A percentile compares a stretch with the other conserved stretches of the same genome.
phyloP scores from a whole-genome alignment of 129 eudicot species.

The Centaurea solstitialis region DNA sequence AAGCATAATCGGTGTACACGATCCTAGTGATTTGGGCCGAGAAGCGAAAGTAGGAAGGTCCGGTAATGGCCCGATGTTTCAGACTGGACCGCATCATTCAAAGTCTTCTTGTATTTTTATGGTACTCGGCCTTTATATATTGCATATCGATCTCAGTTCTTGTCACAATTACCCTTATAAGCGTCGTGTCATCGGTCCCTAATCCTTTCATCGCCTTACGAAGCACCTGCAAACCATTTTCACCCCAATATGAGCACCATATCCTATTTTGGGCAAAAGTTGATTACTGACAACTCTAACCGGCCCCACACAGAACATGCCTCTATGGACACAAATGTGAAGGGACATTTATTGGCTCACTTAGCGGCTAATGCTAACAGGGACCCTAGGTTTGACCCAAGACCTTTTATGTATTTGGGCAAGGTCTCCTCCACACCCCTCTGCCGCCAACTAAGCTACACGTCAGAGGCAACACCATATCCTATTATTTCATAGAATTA shows the following conservation, averaged over 20 bases:
- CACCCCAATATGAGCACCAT: not conserved
- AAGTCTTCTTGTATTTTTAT: slow-evolving; percentile 52
- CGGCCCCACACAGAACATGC: too few species aligned
- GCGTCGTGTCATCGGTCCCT: slow-evolving; percentile 57
- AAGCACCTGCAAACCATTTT: slow-evolving; percentile 42
- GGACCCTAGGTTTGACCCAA: too few species aligned
- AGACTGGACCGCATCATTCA: slow-evolving; percentile 54
- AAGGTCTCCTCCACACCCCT: too few species aligned
- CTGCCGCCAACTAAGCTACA: too few species aligned
- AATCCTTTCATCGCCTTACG: slow-evolving; percentile 58
- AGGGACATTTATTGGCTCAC: too few species aligned
- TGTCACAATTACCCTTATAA: slow-evolving; percentile 61
- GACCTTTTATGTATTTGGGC: too few species aligned
- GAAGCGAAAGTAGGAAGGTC: slow-evolving; percentile 57
- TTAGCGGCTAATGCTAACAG: too few species aligned
- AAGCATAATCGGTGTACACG: not conserved
- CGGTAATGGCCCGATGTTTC: slow-evolving; percentile 62
- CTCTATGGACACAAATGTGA: too few species aligned
- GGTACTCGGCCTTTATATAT: slow-evolving; percentile 60
- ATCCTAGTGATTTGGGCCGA: slow-evolving; percentile 46
- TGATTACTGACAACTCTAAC: too few species aligned
- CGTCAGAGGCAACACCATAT: too few species aligned
- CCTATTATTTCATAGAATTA: not conserved
- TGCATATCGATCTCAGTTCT: slow-evolving; percentile 74
- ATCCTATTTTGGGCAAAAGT: not conserved